A percentile compares a stretch with the other conserved stretches of the same genome.
Conservation (phyloP, 768 basidiomycete genomes). For the Gymnopilus dilepis region DNA sequence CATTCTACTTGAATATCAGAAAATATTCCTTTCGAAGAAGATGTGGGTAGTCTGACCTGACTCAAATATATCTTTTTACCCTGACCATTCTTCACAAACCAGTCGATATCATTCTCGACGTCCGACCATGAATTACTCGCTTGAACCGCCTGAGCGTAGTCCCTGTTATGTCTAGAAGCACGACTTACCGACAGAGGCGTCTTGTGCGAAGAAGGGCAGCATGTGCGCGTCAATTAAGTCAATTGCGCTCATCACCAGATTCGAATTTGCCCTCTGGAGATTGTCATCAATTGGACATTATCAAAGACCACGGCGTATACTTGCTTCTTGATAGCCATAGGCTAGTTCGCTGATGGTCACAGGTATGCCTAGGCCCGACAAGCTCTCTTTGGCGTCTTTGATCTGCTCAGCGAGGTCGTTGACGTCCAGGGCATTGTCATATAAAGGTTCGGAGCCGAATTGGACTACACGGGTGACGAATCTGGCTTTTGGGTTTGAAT, state of each 20-base stretch:
- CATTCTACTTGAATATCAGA: slow-evolving; percentile 55
- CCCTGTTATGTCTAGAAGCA: background rate
- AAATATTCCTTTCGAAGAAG: background rate
- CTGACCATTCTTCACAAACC: slow-evolving; percentile 66
- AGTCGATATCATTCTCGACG: slow-evolving; percentile 62
- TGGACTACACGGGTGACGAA: slow-evolving; percentile 70
- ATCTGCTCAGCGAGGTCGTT: slow-evolving; percentile 57
- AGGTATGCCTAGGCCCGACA: slow-evolving; percentile 61
- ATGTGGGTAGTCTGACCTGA: slow-evolving; percentile 47
- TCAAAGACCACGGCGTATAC: background rate
- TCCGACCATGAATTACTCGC: slow-evolving; percentile 68
- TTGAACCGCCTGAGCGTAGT: slow-evolving; percentile 22
- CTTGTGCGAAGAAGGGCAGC: slow-evolving; percentile 67
- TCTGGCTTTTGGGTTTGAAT: slow-evolving; percentile 64
- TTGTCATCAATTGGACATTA: background rate
- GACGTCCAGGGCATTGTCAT: slow-evolving; percentile 58
- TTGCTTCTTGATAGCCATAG: slow-evolving; percentile 56
- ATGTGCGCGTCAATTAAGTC: slow-evolving; percentile 74
- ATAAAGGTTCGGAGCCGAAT: slow-evolving; percentile 76
- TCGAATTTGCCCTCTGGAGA: slow-evolving; percentile 46
- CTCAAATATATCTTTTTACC: slow-evolving; percentile 80
- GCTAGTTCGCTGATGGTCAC: slow-evolving; percentile 75
- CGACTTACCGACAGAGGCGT: slow-evolving; percentile 58
- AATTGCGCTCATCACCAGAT: slow-evolving; percentile 59
- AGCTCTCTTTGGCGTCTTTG: slow-evolving; percentile 47